Evolutionary conservation across 2,329 filamentous ascomycete species (phyloP), one percentile per base, ranked within the genome.

Genomic region (Xylariaceae sp.): DNA sequence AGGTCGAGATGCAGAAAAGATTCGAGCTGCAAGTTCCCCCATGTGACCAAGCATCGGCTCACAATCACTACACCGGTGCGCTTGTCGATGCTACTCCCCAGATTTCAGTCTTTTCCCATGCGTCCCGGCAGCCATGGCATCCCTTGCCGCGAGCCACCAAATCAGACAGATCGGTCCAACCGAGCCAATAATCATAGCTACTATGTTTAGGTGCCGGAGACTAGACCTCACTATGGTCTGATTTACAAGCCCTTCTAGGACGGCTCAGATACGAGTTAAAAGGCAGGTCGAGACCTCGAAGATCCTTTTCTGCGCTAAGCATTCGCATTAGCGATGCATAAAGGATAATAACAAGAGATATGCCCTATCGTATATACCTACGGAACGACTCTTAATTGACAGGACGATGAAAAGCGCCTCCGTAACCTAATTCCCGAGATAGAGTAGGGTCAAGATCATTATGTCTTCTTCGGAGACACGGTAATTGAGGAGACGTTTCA

Each of bases 11-110:
- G 35, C 20, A 23, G 29, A 50, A 48, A 36, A 26, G 49, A 39
- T 59, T 56, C 50, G 16, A 37, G 39, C 51, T 55, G 50, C 50
- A 55, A 40, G 48, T 44, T 55, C 52, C 4, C 55, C 48, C 59
- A 59, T 61, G 59, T 61, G 59, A 59, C 57, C 57, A 46, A 23
- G 50, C 44, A n/a, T 49, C 37, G 48, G 49, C 53, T 55, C 53
- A 57, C 56, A 51, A 50, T 56, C 46, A 41, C 50, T 24, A 59
- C 53, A 59, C 49, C 57, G 57, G 53, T 59, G 46, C 47, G 43
- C 47, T 43, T 43, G 29, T 37, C 45, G 18, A 54, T 57, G 47
- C 57, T 57, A 52, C 57, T 48, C 48, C 50, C 47, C 39, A 42
- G 36, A 42, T 37, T 55, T 36, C 32, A n/a, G n/a, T n/a, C 27